Evolutionary conservation across 768 basidiomycete genomes (phyloP), one percentile per base, ranked within the genome.

Genomic region (Russula sp.): DNA sequence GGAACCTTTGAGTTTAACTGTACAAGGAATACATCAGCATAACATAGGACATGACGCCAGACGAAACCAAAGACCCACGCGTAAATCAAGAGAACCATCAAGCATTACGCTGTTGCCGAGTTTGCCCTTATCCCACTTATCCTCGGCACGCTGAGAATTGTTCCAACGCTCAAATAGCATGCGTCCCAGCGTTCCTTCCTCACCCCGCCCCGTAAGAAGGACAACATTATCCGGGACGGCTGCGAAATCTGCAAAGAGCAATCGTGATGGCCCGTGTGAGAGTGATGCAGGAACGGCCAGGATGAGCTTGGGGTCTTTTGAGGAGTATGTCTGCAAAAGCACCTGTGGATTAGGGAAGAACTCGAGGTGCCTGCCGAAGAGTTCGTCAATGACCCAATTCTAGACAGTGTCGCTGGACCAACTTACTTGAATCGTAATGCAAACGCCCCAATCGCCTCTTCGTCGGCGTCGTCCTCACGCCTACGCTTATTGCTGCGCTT

Each of bases 281-380:
- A 99, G 79, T 4, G 92, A 92, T 1, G 92, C 87, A 2, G 97
- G 97, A 32, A 96, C 89, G 0, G 94, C 93, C 16, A 99, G 81
- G 64, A 99, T 91, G 56, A 98, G 82, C 71, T 98, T 98, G 0
- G 97, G 94, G 61, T 91, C 85, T 66, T 88, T 87, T 2, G 90
- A 88, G 0, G 92, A 91, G 70, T 94, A 90, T 10, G 84, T 86
- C 64, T 91, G 84, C 51, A 89, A 76, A 56, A 98, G 80, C 8
- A 89, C 82, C 68, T 88, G 87, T 9, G 92, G 87, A 64, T 85
- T 90, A 4, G 87, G 79, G 75, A 94, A 98, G 73, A 96, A 92
- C 71, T 94, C 91, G n/a, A 99, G 78, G 72, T 94, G 84, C 69
- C 96, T 98, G 70, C 52, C 59, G 40, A 7, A 35, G 22, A 32